These are phyloP conservation scores for Bifiguratus adelaidae DNA, from an alignment of 192 early-diverging fungal genomes.

Conservation along the genomic window DNA sequence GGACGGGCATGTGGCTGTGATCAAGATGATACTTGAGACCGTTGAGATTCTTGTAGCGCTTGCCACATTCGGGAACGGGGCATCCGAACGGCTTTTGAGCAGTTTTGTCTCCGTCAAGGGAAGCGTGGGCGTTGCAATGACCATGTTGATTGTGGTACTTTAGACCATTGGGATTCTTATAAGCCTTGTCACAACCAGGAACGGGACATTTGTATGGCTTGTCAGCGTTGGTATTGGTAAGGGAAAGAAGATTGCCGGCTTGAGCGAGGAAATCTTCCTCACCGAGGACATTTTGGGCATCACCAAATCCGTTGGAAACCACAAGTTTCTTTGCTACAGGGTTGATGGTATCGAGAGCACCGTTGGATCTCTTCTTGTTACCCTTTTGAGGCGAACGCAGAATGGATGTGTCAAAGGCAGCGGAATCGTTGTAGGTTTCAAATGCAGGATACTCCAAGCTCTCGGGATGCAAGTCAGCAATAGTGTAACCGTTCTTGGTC, in stretches of 20 bases:
- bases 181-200: slow-evolving; percentile 83
- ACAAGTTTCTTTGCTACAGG: slow-evolving; percentile 19
- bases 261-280: slow-evolving; percentile 30
- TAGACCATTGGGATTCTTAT: slow-evolving; percentile 97
- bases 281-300: slow-evolving; percentile 12
- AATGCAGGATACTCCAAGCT: not conserved
- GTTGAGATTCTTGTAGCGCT: slow-evolving; percentile 94
- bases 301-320: slow-evolving; percentile 1
- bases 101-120: slow-evolving; percentile 43
- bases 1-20: slow-evolving; percentile 63
- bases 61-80: slow-evolving; percentile 73
- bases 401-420: slow-evolving; percentile 10
- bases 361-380: slow-evolving; percentile 10
- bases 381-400: slow-evolving; percentile 10
- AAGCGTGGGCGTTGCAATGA: slow-evolving; percentile 54
- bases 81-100: slow-evolving; percentile 66
- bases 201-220: slow-evolving; percentile 88
- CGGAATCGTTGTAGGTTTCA: slow-evolving; percentile 5
- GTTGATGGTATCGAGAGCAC: slow-evolving; percentile 10
- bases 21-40: slow-evolving; percentile 94
- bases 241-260: slow-evolving; percentile 12
- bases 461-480: slow-evolving; percentile 6
- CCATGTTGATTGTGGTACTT: slow-evolving; percentile 98
- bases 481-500: slow-evolving; percentile 18
- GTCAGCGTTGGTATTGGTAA: slow-evolving; percentile 26